Conservation (phyloP, 108 stramenopile species). For the Skeletonema tropicum region DNA sequence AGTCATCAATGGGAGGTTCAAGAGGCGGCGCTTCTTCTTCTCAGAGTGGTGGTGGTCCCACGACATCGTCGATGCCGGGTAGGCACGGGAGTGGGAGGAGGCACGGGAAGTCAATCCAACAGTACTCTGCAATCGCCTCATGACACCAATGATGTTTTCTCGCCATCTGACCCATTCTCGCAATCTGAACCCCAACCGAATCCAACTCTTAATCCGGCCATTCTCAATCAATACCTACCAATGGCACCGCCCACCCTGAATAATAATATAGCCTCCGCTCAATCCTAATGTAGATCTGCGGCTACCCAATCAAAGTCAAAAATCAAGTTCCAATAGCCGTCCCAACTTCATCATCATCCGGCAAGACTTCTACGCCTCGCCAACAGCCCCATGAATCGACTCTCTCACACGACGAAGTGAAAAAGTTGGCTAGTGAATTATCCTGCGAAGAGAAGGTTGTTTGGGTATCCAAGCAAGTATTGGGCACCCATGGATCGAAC, state of each 20-base stretch:
- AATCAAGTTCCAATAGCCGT: constrained; percentile 7
- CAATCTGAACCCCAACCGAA: neutral
- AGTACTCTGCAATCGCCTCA: neutral
- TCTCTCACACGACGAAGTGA: constrained; percentile 32
- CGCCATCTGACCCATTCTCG: too few relatives aligned
- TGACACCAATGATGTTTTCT: neutral
- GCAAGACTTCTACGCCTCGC: constrained; percentile 9
- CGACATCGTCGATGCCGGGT: neutral
- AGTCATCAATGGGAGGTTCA: neutral
- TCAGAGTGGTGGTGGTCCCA: neutral
- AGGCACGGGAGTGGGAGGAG: too few relatives aligned
- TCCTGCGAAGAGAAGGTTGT: constrained; percentile 59
- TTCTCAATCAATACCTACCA: neutral
- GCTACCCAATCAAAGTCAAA: neutral
- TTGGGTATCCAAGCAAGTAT: constrained; percentile 62
- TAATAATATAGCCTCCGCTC: neutral
- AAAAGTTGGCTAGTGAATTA: constrained; percentile 44
- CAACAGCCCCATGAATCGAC: constrained; percentile 11
- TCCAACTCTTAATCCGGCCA: neutral
- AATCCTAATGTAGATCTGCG: neutral
- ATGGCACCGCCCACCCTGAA: neutral
- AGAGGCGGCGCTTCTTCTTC: neutral
- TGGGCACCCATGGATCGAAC: constrained; percentile 71
- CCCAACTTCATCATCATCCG: constrained; percentile 1
- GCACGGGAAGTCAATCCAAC: neutral